Evolutionary conservation across 2,329 filamentous ascomycete genomes (phyloP).

Genomic region (Ascochyta pisi): DNA sequence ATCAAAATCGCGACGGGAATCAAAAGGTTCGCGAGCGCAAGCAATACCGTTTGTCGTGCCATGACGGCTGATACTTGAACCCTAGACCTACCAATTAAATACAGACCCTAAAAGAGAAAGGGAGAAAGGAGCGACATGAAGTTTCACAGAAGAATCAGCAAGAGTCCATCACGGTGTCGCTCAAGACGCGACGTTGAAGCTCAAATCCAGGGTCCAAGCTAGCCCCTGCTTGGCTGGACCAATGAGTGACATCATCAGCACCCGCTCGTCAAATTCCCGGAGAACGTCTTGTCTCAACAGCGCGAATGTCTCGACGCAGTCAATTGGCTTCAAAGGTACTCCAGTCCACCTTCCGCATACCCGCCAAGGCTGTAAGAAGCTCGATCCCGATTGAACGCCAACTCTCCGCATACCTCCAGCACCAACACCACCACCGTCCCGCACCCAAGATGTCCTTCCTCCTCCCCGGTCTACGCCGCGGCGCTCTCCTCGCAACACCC

Average conservation of each 20-base stretch:
- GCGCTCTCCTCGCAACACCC: constrained; percentile 46
- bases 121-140: constrained; percentile 21
- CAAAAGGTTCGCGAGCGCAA: constrained; percentile 75
- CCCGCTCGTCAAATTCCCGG: background rate
- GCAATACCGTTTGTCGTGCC: constrained; percentile 46
- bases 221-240: constrained; percentile 20
- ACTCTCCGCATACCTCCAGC: constrained; percentile 27
- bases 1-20: constrained; percentile 71
- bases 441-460: constrained; percentile 47
- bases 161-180: constrained; percentile 29
- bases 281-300: background rate
- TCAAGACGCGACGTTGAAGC: constrained; percentile 32
- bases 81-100: constrained; percentile 3
- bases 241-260: constrained; percentile 46
- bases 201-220: constrained; percentile 38
- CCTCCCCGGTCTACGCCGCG: constrained; percentile 49
- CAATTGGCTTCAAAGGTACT: constrained; percentile 7
- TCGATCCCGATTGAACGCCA: constrained; percentile 22
- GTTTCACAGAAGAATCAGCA: background rate
- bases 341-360: constrained; percentile 1
- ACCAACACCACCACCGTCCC: constrained; percentile 15
- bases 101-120: background rate
- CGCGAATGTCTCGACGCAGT: constrained; percentile 10
- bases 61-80: constrained; percentile 20
- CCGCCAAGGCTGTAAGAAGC: constrained; percentile 2